These are phyloP conservation scores for Fusarium concolor DNA, from an alignment of 2,329 filamentous ascomycete genomes.

Conservation along the genomic window DNA sequence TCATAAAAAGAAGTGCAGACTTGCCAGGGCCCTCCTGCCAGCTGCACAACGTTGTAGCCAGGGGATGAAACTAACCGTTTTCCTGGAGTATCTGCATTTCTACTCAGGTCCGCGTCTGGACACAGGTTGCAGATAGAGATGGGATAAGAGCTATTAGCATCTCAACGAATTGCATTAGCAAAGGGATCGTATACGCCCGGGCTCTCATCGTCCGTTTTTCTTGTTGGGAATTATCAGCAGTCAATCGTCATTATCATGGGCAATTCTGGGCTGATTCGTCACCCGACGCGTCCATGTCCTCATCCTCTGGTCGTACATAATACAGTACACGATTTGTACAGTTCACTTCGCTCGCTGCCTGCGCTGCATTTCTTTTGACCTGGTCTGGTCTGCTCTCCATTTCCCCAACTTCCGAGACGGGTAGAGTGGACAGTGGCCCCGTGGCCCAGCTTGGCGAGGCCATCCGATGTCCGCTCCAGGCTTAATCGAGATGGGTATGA, in stretches of 20 bases:
- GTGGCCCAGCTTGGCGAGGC: constrained; percentile 22
- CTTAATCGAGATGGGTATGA: constrained; percentile 38
- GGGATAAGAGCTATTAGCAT: constrained; percentile 6
- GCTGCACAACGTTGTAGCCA: constrained; percentile 36
- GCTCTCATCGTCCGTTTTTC: constrained; percentile 35
- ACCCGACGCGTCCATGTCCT: constrained; percentile 42
- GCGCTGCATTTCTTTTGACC: not conserved
- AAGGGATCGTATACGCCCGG: constrained; percentile 1
- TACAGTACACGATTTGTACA: constrained; percentile 33
- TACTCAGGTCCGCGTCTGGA: constrained; percentile 28
- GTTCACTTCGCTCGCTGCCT: not conserved
- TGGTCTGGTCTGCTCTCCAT: constrained; percentile 22
- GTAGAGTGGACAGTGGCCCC: constrained; percentile 42
- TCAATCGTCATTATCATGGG: constrained; percentile 22
- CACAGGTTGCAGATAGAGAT: constrained; percentile 5
- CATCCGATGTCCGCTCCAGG: constrained; percentile 28
- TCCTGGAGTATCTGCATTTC: constrained; percentile 25
- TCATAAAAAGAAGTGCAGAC: constrained; percentile 33
- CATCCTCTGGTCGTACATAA: constrained; percentile 41
- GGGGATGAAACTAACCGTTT: constrained; percentile 31
- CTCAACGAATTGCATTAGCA: constrained; percentile 13
- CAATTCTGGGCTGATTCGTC: constrained; percentile 47
- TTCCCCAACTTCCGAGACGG: constrained; percentile 43
- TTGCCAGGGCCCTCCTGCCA: constrained; percentile 33
- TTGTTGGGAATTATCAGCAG: constrained; percentile 31